Evolutionary conservation across 1,284 basidiomycete species (phyloP).

Genomic region (Naganishia sp.): DNA sequence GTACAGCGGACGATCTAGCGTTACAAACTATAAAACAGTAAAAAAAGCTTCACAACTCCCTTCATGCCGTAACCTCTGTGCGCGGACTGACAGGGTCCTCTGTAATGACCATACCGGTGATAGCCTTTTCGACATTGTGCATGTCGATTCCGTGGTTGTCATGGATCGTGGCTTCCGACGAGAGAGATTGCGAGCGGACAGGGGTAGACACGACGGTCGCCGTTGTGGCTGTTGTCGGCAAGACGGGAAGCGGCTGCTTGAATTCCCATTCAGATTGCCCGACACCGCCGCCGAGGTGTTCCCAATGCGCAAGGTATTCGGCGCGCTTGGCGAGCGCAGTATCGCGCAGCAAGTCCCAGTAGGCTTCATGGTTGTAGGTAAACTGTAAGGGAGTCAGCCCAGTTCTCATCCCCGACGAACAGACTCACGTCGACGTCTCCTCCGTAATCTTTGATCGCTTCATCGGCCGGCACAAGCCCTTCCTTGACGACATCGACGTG

Average conservation of each 20-base stretch:
- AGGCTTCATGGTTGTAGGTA: conserved; percentile 32
- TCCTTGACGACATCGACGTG: conserved; percentile 31
- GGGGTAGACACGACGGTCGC: background rate
- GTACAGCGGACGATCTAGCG: background rate
- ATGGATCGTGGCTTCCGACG: conserved; percentile 19
- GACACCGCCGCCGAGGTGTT: conserved; percentile 24
- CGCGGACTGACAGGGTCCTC: background rate
- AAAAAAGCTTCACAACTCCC: background rate
- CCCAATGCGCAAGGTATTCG: conserved; percentile 23
- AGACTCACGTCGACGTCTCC: conserved; percentile 31
- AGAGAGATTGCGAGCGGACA: conserved; percentile 14
- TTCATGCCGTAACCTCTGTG: background rate
- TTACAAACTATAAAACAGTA: background rate
- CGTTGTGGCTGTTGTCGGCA: background rate
- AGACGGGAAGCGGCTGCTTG: conserved; percentile 11
- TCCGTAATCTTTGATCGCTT: conserved; percentile 29
- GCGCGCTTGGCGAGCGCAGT: conserved; percentile 28
- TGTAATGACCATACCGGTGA: conserved; percentile 16
- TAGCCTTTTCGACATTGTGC: conserved; percentile 13
- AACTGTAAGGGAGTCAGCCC: conserved; percentile 24
- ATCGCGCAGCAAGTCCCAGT: conserved; percentile 30
- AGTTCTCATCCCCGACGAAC: background rate
- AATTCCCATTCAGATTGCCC: conserved; percentile 26
- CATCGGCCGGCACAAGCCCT: conserved; percentile 26
- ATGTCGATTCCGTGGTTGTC: conserved; percentile 25